phyloP scores from a whole-genome alignment of 2,329 filamentous ascomycete genomes.

The Chrysoporthe cubensis region DNA sequence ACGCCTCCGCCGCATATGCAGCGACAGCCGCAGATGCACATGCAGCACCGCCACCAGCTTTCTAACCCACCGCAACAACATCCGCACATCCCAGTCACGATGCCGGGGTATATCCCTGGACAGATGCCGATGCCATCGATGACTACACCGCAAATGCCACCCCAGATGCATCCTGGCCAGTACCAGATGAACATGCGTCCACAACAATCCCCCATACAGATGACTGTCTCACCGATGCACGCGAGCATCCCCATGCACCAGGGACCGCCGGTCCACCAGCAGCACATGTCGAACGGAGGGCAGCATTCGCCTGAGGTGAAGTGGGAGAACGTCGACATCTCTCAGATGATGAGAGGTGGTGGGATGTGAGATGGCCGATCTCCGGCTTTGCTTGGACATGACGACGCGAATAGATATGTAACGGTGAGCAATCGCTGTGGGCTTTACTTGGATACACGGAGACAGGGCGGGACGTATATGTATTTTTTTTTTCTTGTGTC shows the following conservation, averaged over 20 bases:
- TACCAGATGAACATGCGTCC: conserved; percentile 17
- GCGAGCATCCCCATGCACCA: conserved; percentile 31
- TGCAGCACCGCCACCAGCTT: conserved; percentile 12
- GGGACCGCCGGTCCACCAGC: conserved; percentile 33
- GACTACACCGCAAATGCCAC: conserved; percentile 14
- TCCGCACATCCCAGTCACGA: conserved; percentile 21
- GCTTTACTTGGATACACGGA: neutral
- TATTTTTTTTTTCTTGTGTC: conserved; percentile 5
- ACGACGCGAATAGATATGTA: neutral
- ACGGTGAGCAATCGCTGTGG: conserved; percentile 6
- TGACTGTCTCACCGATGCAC: conserved; percentile 37
- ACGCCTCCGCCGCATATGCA: conserved; percentile 38
- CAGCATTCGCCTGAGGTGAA: conserved; percentile 38
- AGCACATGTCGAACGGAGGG: conserved; percentile 29
- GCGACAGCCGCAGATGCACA: conserved; percentile 23
- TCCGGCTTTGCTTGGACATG: neutral
- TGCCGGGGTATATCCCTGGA: conserved; percentile 17
- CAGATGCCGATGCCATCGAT: conserved; percentile 22
- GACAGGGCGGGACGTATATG: neutral
- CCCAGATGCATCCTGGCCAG: conserved; percentile 23
- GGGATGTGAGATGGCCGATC: conserved; percentile 26
- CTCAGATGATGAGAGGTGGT: conserved; percentile 45
- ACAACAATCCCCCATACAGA: conserved; percentile 23
- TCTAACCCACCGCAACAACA: conserved; percentile 17
- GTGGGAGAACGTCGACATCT: conserved; percentile 51